Evolutionary conservation across 2,329 filamentous ascomycete species (phyloP), one percentile per base, ranked within the genome.

Genomic region (Cercospora sojina): DNA sequence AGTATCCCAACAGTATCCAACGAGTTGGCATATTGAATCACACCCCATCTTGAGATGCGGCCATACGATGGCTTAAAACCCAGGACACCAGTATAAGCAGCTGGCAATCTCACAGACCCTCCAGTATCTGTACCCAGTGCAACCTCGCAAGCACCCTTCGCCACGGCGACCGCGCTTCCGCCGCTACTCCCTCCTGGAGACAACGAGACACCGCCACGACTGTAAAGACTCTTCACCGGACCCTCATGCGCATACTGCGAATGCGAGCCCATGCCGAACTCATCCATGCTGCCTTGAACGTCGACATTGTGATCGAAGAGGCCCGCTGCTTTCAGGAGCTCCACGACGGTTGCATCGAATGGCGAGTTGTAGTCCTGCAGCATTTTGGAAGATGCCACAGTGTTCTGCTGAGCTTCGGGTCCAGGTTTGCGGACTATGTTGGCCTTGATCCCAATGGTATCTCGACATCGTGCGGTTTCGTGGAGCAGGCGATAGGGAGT

Each of bases 1-100:
- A 97, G 72, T 3, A 97, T 83, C 0, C 93, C 93, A 8, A 97
- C 92, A 0, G 93, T 97, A 76, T 97, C 93, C 8, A 97, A 82
- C 1, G 92, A 96, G 77, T 97, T 97, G 8, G 93, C 93, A 76
- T 97, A 97, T 13, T 92, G 90, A 59, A 97, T 87, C 2, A 97
- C 91, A 1, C 93, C 93, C 83, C 89, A 92, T 66, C 93, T 85
- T 53, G 92, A 96, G 31, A 97, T 79, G 80, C 94, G 85, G 16
- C 93, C 93, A 76, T 97, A 97, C 29, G 91, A 95, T 1, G 93
- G 93, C 79, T 97, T 97, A 79, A 93, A 96, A 0, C 93, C 93
- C 16, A 94, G 85, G 0, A 89, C 85, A 3, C 91, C 91, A 8
- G 90, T 93, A 76, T 96, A 97, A 1, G 93, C 91, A 13, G 93